These are phyloP conservation scores for Drechmeria coniospora DNA, from an alignment of 2,329 filamentous ascomycete genomes.

Conservation along the genomic window DNA sequence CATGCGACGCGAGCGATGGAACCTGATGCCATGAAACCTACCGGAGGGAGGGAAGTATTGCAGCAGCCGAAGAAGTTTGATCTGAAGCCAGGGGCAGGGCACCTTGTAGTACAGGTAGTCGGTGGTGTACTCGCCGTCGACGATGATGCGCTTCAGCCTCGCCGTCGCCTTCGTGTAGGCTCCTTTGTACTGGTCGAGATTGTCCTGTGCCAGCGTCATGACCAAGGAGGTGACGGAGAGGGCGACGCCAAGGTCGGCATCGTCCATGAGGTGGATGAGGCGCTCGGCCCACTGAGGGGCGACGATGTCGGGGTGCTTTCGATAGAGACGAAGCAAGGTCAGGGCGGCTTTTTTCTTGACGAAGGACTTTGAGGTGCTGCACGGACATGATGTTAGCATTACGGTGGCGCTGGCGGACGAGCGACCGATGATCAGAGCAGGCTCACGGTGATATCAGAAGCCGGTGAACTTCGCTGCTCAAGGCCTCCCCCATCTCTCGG, in stretches of 20 bases:
- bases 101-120: conserved; percentile 99
- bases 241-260: conserved; percentile 82
- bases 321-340: conserved; percentile 81
- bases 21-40: conserved; percentile 22
- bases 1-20: neutral
- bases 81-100: conserved; percentile 96
- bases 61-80: conserved; percentile 79
- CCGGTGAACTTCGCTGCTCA: conserved; percentile 83
- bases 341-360: conserved; percentile 98
- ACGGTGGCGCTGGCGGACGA: no score
- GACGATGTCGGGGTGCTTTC: conserved; percentile 86
- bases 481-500: conserved; percentile 89
- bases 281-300: conserved; percentile 95
- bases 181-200: conserved; percentile 85
- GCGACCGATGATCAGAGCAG: no score
- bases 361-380: conserved; percentile 69
- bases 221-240: conserved; percentile 91
- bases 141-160: conserved; percentile 72
- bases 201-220: conserved; percentile 87
- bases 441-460: conserved; percentile 84
- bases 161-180: conserved; percentile 89
- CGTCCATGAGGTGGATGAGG: conserved; percentile 98
- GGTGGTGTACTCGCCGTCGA: conserved; percentile 75
- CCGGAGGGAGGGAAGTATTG: conserved; percentile 94
- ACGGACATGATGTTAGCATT: no score